Base-by-base conservation (phyloP, 1,284 basidiomycete genomes). In the Apiotrichum domesticum region DNA sequence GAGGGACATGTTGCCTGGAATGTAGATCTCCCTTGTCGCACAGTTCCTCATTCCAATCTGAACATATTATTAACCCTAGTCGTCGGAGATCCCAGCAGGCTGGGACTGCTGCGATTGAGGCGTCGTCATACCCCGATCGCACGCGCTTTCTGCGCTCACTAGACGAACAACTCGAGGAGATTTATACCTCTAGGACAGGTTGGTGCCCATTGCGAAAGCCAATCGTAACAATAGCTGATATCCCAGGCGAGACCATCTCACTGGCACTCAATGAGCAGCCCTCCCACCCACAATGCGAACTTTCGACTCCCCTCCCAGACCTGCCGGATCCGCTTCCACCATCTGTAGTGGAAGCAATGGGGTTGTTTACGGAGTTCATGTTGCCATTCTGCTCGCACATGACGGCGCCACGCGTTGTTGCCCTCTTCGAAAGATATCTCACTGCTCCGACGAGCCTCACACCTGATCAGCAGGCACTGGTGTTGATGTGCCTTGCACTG, bases 301-400 rank as follows among this genome's bases (percentile, higher is more conserved):
- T 62, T 41, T n/a, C 32, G 35, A 52, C 55, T 10, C 57, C 57
- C 32, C 47, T 59, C 14, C 57, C 61, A 1, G 45, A 50, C 5
- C 52, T 62, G n/a, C 55, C 57, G 9, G 10, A 49, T 8, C 55
- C 55, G 10, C 51, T 57, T 6, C 55, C 57, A 4, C 43, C 55
- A 4, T 45, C 43, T 4, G 32, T 52, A 2, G 37, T 53, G 6
- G 49, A 59, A 15, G 61, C 61, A 3, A 58, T 62, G 56, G 32
- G 49, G 39, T 44, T 34, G 29, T 62, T 62, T 43, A 55, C 47
- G n/a, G 52, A 55, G 33, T 50, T 49, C 44, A 35, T 59, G 34
- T 53, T 59, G n/a, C 61, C 57, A 5, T 62, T 51, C 46, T 59
- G 61, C 61, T 54, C 52, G n/a, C 56, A 57, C 52, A 43, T 59